Evolutionary conservation across 2,329 filamentous ascomycete species (phyloP).

Genomic region (Ambrosiella beaveri): DNA sequence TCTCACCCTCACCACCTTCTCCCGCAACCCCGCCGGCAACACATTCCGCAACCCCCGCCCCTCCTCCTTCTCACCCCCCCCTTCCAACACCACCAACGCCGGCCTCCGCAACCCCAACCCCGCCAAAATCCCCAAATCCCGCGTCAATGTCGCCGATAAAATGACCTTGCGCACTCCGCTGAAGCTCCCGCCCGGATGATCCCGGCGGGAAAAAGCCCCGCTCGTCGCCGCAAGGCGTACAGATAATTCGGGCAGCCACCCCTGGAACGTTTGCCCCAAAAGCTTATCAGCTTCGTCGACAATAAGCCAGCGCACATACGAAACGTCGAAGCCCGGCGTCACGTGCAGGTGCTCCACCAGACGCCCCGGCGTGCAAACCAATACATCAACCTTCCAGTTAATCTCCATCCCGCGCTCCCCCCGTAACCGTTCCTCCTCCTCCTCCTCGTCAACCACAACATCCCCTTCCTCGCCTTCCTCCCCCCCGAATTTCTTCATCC

Average conservation of each 20-base stretch:
- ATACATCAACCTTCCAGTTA: constrained; percentile 61
- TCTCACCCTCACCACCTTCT: constrained; percentile 16
- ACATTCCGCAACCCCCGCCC: constrained; percentile 22
- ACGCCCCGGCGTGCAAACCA: constrained; percentile 82
- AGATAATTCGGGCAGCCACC: constrained; percentile 65
- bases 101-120: constrained; percentile 57
- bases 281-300: constrained; percentile 91
- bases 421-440: constrained; percentile 28
- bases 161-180: constrained; percentile 59
- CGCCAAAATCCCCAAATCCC: constrained; percentile 63
- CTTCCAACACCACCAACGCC: constrained; percentile 58
- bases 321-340: constrained; percentile 65
- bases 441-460: constrained; percentile 20
- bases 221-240: constrained; percentile 27
- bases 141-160: constrained; percentile 81
- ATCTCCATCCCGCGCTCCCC: constrained; percentile 48
- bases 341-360: constrained; percentile 79
- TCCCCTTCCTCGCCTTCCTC: constrained; percentile 21
- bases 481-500: constrained; percentile 32
- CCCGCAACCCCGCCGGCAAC: constrained; percentile 41
- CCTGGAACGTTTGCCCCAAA: constrained; percentile 79
- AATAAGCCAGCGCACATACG: constrained; percentile 69
- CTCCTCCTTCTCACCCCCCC: constrained; percentile 18
- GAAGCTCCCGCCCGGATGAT: constrained; percentile 31
- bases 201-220: constrained; percentile 14